phyloP scores from a whole-genome alignment of 257 asterid genomes.

The Schizonepeta tenuifolia region DNA sequence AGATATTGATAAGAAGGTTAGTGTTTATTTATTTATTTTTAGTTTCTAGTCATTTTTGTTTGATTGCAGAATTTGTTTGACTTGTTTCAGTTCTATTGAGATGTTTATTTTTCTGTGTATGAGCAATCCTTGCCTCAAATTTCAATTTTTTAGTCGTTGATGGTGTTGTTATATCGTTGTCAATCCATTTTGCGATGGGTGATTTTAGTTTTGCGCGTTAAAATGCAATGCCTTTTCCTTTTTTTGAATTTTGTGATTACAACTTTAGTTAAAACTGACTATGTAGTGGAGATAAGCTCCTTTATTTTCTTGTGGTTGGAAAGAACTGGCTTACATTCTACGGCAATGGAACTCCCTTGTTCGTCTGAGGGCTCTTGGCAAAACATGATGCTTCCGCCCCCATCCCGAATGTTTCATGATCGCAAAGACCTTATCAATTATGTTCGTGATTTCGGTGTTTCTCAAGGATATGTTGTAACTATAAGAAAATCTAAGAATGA shows the following conservation, averaged over 20 bases:
- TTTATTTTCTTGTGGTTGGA: conserved; percentile 10
- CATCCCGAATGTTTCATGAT: conserved; percentile 50
- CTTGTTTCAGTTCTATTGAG: neutral
- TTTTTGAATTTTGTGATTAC: neutral
- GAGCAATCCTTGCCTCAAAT: conserved; percentile 10
- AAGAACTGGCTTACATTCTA: conserved; percentile 9
- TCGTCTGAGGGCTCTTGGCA: conserved; percentile 35
- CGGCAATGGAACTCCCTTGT: conserved; percentile 42
- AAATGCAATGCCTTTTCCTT: neutral
- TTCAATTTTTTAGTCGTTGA: neutral
- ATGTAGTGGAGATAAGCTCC: conserved; percentile 11
- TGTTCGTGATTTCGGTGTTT: conserved; percentile 53
- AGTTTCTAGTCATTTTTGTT: neutral
- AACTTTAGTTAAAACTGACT: neutral
- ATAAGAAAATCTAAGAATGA: conserved; percentile 53
- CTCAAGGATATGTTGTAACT: conserved; percentile 55
- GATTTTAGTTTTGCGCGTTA: neutral
- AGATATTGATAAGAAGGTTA: conserved; percentile 5
- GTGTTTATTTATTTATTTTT: neutral
- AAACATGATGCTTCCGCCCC: conserved; percentile 51
- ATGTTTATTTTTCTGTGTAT: neutral
- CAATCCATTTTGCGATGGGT: neutral
- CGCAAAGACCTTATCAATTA: conserved; percentile 51
- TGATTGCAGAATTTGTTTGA: neutral
- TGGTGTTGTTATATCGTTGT: neutral